Evolutionary conservation across 805 yeast species (phyloP).

Genomic region (Jamesozyma rosinii): DNA sequence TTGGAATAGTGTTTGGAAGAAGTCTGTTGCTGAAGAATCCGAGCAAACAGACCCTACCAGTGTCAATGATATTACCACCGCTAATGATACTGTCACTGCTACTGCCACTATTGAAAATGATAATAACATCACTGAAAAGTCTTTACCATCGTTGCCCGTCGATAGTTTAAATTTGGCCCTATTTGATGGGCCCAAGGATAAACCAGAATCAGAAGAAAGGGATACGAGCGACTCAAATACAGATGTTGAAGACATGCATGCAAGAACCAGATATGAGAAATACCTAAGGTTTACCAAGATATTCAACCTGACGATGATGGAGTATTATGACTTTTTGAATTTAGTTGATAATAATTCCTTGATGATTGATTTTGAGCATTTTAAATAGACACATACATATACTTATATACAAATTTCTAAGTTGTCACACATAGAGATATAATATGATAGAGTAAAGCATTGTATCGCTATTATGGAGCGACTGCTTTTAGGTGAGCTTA

Average conservation of each 20-base stretch:
- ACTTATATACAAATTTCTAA: constrained; percentile 2
- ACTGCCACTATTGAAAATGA: not conserved
- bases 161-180: constrained; percentile 4
- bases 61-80: no score
- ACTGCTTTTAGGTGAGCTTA: constrained; percentile 2
- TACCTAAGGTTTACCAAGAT: constrained; percentile 13
- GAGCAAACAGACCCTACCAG: no score
- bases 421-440: no score
- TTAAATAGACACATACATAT: not conserved
- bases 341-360: constrained; percentile 13
- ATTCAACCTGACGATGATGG: constrained; percentile 23
- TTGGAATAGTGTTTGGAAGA: constrained; percentile 7
- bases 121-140: not conserved
- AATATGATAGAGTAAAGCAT: no score
- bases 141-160: not conserved
- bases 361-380: constrained; percentile 19
- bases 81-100: no score
- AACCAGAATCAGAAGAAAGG: not conserved
- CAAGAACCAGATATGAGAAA: constrained; percentile 14
- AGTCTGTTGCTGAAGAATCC: no score
- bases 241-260: constrained; percentile 5
- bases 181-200: not conserved
- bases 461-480: no score
- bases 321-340: constrained; percentile 18
- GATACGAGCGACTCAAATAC: not conserved